Evolutionary conservation across 306 rosid species (phyloP).

Genomic region (Luffa acutangula): DNA sequence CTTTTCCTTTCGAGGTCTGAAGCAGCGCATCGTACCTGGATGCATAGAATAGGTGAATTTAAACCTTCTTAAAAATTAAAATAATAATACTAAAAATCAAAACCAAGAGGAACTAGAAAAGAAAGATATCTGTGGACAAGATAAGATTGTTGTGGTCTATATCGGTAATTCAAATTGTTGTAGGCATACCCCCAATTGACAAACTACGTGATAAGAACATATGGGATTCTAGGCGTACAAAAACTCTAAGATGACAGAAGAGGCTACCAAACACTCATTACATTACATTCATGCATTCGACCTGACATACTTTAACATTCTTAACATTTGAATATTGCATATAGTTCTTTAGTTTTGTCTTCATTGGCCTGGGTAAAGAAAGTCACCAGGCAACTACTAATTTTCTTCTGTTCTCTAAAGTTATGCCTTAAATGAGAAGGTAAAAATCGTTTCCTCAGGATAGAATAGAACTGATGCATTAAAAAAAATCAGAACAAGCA

Average conservation of each 20-base stretch:
- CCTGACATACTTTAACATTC: neutral
- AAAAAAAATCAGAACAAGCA: neutral
- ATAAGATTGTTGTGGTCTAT: neutral
- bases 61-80: neutral
- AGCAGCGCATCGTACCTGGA: slow-evolving; percentile 71
- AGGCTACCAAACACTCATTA: neutral
- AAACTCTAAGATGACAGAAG: neutral
- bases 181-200: neutral
- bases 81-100: neutral
- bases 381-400: neutral
- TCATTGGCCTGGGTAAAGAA: neutral
- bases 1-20: slow-evolving; percentile 94
- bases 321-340: neutral
- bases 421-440: neutral
- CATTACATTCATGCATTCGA: neutral
- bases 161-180: neutral
- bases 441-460: neutral
- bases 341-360: neutral
- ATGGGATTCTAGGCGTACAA: neutral
- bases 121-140: neutral
- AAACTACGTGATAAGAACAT: neutral
- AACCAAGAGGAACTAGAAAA: neutral
- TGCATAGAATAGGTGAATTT: neutral
- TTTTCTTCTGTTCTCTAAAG: neutral
- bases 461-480: neutral